Evolutionary conservation across 352 stramenopile species (phyloP), one percentile per base, ranked within the genome.

Genomic region (Pythium dissotocum): DNA sequence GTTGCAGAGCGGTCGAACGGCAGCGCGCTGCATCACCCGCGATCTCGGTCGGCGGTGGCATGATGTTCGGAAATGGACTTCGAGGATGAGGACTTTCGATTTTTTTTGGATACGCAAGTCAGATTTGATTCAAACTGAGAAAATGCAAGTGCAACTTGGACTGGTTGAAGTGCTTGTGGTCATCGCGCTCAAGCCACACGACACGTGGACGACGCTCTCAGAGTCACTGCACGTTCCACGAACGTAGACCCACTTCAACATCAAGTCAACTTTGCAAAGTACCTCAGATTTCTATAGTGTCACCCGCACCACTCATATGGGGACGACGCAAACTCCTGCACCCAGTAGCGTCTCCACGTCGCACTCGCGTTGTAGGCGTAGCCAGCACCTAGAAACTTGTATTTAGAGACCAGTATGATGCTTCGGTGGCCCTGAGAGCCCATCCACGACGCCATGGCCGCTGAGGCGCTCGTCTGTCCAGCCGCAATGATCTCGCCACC

Each of bases 401-500:
- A 38, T 32, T 35, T 16, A 16, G 36, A 5, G 32, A 10, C 51
- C 48, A 67, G 28, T 35, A 67, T 58, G 60, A 58, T 59, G 13
- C 14, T 48, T 26, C 26, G 46, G 28, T 67, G 60, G n/a, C 51
- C 60, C 9, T 16, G 35, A 14, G 60, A 67, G 48, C 59, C 49
- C 60, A 67, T 67, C 48, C 46, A 59, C 32, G 60, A 14, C 21
- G 12, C n/a, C 51, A 67, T 59, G 28, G 59, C 48, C 5, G 51
- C 42, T 12, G 49, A 60, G 1, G 36, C 18, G 28, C 12, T 59
- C 6, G 48, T 52, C 36, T 67, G 60, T 2, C 60, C 60, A 8
- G 60, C 60, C 16, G 60, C 51, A 48, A 67, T 52, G 30, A 33
- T 67, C 60, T 67, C 60, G 35, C 51, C 60, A 6, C 10, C 14